A percentile compares a stretch with the other conserved stretches of the same genome.
Evolutionary conservation across 2,329 filamentous ascomycete species (phyloP).

Genomic region (Botrytis aclada): DNA sequence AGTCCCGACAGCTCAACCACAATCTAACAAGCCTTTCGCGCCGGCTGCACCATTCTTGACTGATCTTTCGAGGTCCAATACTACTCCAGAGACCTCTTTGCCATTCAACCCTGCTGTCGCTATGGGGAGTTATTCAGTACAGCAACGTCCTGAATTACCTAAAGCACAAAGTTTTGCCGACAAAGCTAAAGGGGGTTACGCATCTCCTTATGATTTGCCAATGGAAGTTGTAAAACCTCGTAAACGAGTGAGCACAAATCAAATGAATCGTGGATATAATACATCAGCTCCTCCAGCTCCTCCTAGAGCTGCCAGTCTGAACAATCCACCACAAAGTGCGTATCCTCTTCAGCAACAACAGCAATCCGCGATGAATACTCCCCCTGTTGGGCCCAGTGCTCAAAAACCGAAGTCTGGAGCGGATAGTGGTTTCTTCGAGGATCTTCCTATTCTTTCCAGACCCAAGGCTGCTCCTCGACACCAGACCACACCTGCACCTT

Average conservation of each 20-base stretch:
- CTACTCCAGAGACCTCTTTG: slow-evolving; percentile 20
- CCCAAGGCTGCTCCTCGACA: slow-evolving; percentile 60
- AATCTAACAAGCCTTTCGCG: slow-evolving; percentile 30
- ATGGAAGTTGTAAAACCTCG: slow-evolving; percentile 76
- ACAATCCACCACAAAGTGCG: slow-evolving; percentile 26
- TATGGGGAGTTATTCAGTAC: slow-evolving; percentile 28
- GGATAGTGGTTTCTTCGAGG: slow-evolving; percentile 66
- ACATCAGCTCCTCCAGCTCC: slow-evolving; percentile 28
- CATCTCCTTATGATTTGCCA: slow-evolving; percentile 91
- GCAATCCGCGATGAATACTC: slow-evolving; percentile 10
- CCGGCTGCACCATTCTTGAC: slow-evolving; percentile 35
- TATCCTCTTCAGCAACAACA: slow-evolving; percentile 23
- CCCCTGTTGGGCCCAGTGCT: slow-evolving; percentile 4
- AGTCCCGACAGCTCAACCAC: slow-evolving; percentile 8
- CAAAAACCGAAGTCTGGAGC: slow-evolving; percentile 38
- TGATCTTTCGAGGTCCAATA: slow-evolving; percentile 32
- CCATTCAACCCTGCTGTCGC: slow-evolving; percentile 27
- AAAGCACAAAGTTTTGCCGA: slow-evolving; percentile 82
- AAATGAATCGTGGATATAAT: slow-evolving; percentile 33
- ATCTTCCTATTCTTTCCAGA: slow-evolving; percentile 62
- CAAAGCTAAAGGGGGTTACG: slow-evolving; percentile 87
- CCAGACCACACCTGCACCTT: slow-evolving; percentile 28
- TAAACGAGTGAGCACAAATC: slow-evolving; percentile 59
- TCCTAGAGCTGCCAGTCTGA: slow-evolving; percentile 35
- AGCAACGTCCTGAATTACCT: slow-evolving; percentile 45